Base-by-base conservation (phyloP, 2,329 filamentous ascomycete species). In the Sarocladiaceae sp. region DNA sequence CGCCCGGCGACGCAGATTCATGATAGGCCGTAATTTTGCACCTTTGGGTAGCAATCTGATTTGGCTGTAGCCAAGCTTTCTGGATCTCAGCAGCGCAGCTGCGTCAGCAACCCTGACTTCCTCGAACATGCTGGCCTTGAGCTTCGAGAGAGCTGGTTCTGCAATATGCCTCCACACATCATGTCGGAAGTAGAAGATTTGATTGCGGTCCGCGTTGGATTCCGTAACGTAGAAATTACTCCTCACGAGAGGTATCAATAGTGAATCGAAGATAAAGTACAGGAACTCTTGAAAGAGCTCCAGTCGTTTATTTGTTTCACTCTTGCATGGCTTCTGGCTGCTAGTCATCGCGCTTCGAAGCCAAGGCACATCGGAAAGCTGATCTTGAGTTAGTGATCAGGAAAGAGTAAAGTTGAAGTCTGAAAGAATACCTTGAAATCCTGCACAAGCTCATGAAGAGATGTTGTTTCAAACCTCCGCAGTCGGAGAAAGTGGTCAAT, bases 221-320 rank as follows among this genome's bases (percentile, higher is more conserved):
- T 99, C 94, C 0, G 94, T 99, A 33, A 97, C 88, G 63, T 97
- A 93, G 62, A 99, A 99, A 62, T 94, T 92, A 56, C 82, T 84
- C 29, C 89, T 83, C 46, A 97, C 80, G 7, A 99, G 76, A 10
- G 94, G 93, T 60, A 97, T 88, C 52, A 99, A 64, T 20, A 97
- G 76, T 0, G 92, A 97, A 67, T 99, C 94, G 61, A 99, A 94
- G 3, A 96, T 58, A 65, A 92, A 99, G 70, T 97, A 97, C 6
- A 97, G 62, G 53, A 97, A 84, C 65, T 99, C 94, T 51, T 84
- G 71, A 47, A 97, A 81, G 0, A 97, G 76, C 62, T 97, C 88
- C 23, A 72, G 74, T 11, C 92, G 84, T 67, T 97, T 97, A 6
- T 72, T 70, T 26, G 80, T 74, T 62, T 97, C 93, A 0, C 86